Conservation (phyloP, 805 yeast species). For the Kodamaea neixiangensis region DNA sequence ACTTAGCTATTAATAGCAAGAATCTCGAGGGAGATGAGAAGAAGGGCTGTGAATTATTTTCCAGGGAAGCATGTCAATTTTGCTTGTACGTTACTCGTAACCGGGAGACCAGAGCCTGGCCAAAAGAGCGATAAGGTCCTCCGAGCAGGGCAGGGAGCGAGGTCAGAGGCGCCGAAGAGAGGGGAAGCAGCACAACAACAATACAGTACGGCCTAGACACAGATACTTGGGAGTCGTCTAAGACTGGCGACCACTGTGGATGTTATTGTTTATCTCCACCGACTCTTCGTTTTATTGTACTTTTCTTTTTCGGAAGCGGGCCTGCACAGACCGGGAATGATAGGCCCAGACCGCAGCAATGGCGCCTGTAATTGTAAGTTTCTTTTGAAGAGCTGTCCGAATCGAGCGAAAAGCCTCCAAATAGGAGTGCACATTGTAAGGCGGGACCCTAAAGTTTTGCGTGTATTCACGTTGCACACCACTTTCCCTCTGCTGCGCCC, state of each 20-base stretch:
- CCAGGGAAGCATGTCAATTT: neutral
- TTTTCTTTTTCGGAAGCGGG: neutral
- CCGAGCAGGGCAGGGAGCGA: no score
- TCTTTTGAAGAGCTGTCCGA: neutral
- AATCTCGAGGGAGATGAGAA: slow-evolving; percentile 1
- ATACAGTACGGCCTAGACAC: no score
- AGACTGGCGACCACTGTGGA: neutral
- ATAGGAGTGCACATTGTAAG: neutral
- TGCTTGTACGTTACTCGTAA: neutral
- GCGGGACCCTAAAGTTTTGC: slow-evolving; percentile 1
- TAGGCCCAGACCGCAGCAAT: neutral
- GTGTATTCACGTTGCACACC: neutral
- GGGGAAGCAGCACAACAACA: neutral
- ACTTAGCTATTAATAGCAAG: slow-evolving; percentile 1
- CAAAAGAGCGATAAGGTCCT: no score
- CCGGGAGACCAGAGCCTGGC: no score
- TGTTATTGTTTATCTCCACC: neutral
- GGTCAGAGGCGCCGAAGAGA: neutral
- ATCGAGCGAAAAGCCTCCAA: neutral
- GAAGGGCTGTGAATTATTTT: slow-evolving; percentile 1
- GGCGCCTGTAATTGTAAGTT: neutral
- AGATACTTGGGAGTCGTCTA: neutral
- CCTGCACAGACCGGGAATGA: neutral
- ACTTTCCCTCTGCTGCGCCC: neutral
- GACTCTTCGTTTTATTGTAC: neutral